Base-by-base conservation (phyloP, 768 basidiomycete species). In the Hygrophorus russula region DNA sequence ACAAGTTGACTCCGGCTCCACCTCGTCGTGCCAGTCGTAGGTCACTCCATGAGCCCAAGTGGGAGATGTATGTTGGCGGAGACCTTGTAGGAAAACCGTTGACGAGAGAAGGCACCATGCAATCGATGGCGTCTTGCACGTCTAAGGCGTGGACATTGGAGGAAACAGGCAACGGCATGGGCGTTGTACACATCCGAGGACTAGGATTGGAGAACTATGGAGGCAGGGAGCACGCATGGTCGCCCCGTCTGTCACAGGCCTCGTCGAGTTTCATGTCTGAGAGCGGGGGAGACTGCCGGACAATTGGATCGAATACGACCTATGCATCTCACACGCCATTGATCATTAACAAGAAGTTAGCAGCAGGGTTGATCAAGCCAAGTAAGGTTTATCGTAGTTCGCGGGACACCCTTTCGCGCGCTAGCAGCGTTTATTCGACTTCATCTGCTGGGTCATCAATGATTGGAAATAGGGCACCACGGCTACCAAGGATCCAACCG, bases 61-160 rank as follows among this genome's bases (percentile, higher is more conserved):
- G 47, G 46, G 42, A 43, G 46, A 36, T 43, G 35, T 35, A 40
- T 39, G 37, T 13, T 14, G 24, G 39, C 28, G 27, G 32, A 9
- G 32, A 36, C 34, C 43, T 42, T 42, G 19, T 39, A 37, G 27
- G 35, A 15, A 19, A 49, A 42, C 29, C 40, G 42, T 29, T 53
- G 49, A 49, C 51, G 30, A 48, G 51, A 36, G 49, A 40, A 8
- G 32, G 47, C 31, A 50, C 44, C 20, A 49, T 12, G 10, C 20
- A 30, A 17, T 46, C 45, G 32, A 30, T 15, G 6, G 18, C 36
- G 14, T 45, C 44, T 10, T 30, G 32, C 7, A 32, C 44, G 11
- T 62, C 63, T 2, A 59, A 54, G 32, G 46, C 55, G 7, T 70
- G 66, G 64, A 63, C 63, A 2, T 46, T 70, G 20, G 66, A 70